phyloP scores from a whole-genome alignment of 1,139 yeast genomes.

The Pichia sp. region DNA sequence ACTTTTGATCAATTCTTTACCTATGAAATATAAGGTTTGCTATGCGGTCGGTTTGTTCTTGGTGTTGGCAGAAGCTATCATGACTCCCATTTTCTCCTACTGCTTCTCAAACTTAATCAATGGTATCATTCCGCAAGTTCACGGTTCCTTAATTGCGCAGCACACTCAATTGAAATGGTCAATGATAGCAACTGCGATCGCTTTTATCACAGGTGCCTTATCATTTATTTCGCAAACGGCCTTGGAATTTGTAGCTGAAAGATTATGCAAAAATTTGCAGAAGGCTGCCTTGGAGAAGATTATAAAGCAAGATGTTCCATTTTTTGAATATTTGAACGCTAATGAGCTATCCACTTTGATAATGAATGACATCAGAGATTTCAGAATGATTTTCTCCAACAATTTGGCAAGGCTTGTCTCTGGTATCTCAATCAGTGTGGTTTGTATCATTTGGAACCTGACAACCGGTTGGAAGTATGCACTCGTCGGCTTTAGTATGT shows the following conservation, averaged over 20 bases:
- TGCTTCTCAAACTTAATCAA: slow-evolving; percentile 62
- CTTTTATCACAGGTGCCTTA: slow-evolving; percentile 53
- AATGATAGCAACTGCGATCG: slow-evolving; percentile 48
- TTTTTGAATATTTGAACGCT: slow-evolving; percentile 43
- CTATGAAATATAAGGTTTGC: slow-evolving; percentile 10
- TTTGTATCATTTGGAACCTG: slow-evolving; percentile 74
- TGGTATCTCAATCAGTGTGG: slow-evolving; percentile 42
- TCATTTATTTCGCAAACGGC: slow-evolving; percentile 44
- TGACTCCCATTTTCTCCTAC: slow-evolving; percentile 73
- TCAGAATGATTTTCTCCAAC: slow-evolving; percentile 56
- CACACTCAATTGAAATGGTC: slow-evolving; percentile 57
- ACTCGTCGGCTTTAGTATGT: slow-evolving; percentile 67
- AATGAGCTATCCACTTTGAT: slow-evolving; percentile 60
- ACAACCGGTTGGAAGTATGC: slow-evolving; percentile 83
- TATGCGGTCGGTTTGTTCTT: slow-evolving; percentile 42
- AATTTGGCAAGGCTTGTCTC: slow-evolving; percentile 50
- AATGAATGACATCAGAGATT: slow-evolving; percentile 75
- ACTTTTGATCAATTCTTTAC: slow-evolving; percentile 2
- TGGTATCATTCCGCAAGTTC: slow-evolving; percentile 39
- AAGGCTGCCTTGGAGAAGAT: slow-evolving; percentile 41
- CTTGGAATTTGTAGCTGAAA: slow-evolving; percentile 57
- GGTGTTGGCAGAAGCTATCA: slow-evolving; percentile 51
- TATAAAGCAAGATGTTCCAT: slow-evolving; percentile 45
- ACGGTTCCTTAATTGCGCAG: slow-evolving; percentile 30
- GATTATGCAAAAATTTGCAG: slow-evolving; percentile 57